Base-by-base conservation (phyloP, 192 early-diverging fungal species). In the Backusella mclennaniae region DNA sequence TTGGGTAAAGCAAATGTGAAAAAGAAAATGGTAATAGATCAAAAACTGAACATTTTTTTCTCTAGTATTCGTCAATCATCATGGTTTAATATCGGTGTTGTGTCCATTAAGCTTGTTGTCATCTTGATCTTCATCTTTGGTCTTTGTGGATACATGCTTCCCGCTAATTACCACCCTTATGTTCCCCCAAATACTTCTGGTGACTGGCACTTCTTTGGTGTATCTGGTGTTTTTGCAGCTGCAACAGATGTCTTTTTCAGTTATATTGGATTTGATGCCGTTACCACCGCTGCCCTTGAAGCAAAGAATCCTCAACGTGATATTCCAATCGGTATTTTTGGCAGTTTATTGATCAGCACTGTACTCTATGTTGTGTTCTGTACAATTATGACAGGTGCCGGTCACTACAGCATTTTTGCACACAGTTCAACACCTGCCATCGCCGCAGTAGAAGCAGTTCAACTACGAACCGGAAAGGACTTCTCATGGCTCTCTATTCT, bases 231-330 rank as follows among this genome's bases (percentile, higher is more conserved):
- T 19, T 90, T 95, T 67, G 88, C 89, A 72, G 93, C 87, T 17
- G 88, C 96, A 7, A 87, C 91, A 36, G 83, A 87, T 1, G 94
- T 96, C 14, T 96, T 96, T 78, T 89, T 87, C 73, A 76, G 92
- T 17, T 96, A 95, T 77, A 93, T 96, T 81, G 95, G 96, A 8
- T 96, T 96, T 82, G 96, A 97, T 82, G 88, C 92, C 1, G 92
- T 96, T 15, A 91, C 95, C 0, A 97, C 96, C 1, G 91, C 92
- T 7, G 91, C 96, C 9, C 92, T 94, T 77, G 96, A 97, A 79
- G 85, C 93, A 15, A 87, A 86, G 44, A 87, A 93, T 66, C 95
- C 96, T 14, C 89, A 93, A 56, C 83, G 88, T 1, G 93, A 96
- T 77, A 70, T 97, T 35, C 95, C 96, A 12, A 90, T 96, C 71